phyloP scores from a whole-genome alignment of 2,329 filamentous ascomycete species.

The Beauveria varroae region DNA sequence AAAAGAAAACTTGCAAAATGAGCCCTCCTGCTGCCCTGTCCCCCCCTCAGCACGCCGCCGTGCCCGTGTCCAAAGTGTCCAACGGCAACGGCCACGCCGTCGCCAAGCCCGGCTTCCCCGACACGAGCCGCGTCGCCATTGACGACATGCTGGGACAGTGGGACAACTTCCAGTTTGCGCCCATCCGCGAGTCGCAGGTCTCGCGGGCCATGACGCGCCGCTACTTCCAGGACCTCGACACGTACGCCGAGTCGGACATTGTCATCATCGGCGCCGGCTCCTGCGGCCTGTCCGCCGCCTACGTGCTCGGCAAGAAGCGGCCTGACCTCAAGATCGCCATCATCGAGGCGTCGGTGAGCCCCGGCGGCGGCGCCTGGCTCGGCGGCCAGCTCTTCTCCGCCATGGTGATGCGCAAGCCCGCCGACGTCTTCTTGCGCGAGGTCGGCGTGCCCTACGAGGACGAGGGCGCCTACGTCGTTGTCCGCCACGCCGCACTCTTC shows the following conservation, averaged over 20 bases:
- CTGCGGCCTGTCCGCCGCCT: slow-evolving; percentile 78
- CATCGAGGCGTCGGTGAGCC: slow-evolving; percentile 79
- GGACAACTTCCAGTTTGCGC: slow-evolving; percentile 74
- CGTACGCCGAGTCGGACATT: slow-evolving; percentile 85
- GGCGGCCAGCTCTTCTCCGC: slow-evolving; percentile 91
- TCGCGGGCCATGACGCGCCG: slow-evolving; percentile 88
- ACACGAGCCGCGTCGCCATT: slow-evolving; percentile 37
- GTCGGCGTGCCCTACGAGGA: slow-evolving; percentile 81
- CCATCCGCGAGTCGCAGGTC: slow-evolving; percentile 87
- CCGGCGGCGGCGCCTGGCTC: slow-evolving; percentile 85
- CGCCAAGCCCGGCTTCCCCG: slow-evolving; percentile 18
- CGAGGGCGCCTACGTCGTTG: slow-evolving; percentile 80
- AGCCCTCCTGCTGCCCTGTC: slow-evolving; percentile 68
- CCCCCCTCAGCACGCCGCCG: slow-evolving; percentile 42
- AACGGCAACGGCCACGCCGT: slow-evolving; percentile 17
- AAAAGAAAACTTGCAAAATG: slow-evolving; percentile 47
- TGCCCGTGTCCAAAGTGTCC: slow-evolving; percentile 35
- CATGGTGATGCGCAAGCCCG: slow-evolving; percentile 93
- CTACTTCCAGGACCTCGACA: slow-evolving; percentile 86
- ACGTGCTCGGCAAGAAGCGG: slow-evolving; percentile 73
- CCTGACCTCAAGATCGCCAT: slow-evolving; percentile 90
- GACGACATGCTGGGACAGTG: slow-evolving; percentile 67
- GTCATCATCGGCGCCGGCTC: slow-evolving; percentile 89
- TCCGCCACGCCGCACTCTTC: slow-evolving; percentile 90
- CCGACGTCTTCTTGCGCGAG: slow-evolving; percentile 74